Percentiles rank a stretch among this genome's conserved stretches.
Evolutionary conservation across 805 yeast genomes (phyloP).

Genomic region (Brettanomyces bruxellensis): DNA sequence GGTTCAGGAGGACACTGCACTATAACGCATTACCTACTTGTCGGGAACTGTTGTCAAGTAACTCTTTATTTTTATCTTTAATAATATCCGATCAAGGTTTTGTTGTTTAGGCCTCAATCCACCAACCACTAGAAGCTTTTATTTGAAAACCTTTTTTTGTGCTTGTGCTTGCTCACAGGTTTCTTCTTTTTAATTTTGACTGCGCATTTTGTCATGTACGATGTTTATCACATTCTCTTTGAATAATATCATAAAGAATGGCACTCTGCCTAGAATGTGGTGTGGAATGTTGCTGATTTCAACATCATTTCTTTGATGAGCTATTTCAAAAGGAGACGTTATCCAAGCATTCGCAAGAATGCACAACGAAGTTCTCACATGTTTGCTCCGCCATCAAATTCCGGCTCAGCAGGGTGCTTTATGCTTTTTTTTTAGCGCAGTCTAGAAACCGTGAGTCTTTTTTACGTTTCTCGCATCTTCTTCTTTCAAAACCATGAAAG

Average conservation of each 20-base stretch:
- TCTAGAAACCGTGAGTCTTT: not conserved
- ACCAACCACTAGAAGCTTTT: not conserved
- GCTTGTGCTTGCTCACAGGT: not conserved
- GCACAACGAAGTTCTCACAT: slow-evolving; percentile 1
- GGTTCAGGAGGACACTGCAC: slow-evolving; percentile 1
- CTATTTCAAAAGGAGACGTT: slow-evolving; percentile 1
- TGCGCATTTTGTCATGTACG: not conserved
- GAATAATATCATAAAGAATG: not conserved
- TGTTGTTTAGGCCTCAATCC: not conserved
- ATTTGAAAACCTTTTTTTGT: not conserved
- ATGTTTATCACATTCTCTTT: not conserved
- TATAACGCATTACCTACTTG: not conserved
- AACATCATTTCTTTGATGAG: not conserved
- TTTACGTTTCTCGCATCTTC: not conserved
- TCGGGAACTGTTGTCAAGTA: too few species aligned
- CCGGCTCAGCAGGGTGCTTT: slow-evolving; percentile 1
- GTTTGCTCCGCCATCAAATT: slow-evolving; percentile 1
- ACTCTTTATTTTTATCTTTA: not conserved
- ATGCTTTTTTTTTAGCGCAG: not conserved
- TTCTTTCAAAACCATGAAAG: not conserved
- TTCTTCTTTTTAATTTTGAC: not conserved
- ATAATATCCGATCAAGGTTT: not conserved
- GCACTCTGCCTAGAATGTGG: not conserved
- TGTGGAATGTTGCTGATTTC: not conserved
- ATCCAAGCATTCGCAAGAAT: not conserved